Evolutionary conservation across 495 filamentous ascomycete species (phyloP).

Genomic region (Penicillium subrubescens): DNA sequence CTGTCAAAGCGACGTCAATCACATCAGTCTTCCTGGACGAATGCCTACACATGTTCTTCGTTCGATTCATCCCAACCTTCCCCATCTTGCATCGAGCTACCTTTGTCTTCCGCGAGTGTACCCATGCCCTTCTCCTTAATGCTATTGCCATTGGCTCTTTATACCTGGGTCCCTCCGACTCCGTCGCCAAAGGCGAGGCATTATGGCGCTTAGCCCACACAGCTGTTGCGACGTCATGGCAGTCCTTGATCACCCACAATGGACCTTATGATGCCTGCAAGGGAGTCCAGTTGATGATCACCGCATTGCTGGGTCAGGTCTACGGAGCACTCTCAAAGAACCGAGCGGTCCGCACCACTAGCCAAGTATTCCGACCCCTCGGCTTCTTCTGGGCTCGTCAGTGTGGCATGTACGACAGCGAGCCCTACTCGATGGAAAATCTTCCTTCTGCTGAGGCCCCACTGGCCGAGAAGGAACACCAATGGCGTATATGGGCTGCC

Average conservation of each 20-base stretch:
- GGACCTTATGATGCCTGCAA: conserved; percentile 49
- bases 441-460: conserved; percentile 38
- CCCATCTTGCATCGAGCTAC: conserved; percentile 51
- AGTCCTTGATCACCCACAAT: conserved; percentile 48
- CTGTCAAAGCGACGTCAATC: conserved; percentile 48
- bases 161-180: conserved; percentile 49
- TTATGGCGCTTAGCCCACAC: conserved; percentile 52
- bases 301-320: conserved; percentile 48
- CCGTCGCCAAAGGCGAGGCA: conserved; percentile 49
- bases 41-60: conserved; percentile 55
- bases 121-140: conserved; percentile 48
- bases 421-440: conserved; percentile 39
- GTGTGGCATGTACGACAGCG: conserved; percentile 47
- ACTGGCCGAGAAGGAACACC: conserved; percentile 39
- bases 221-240: conserved; percentile 54
- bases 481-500: conserved; percentile 49
- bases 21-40: conserved; percentile 53
- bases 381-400: conserved; percentile 54
- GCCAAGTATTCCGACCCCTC: conserved; percentile 50
- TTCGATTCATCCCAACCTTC: conserved; percentile 52
- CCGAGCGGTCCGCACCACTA: conserved; percentile 46
- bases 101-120: conserved; percentile 53
- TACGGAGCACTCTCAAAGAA: conserved; percentile 53
- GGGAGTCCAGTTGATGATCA: conserved; percentile 51
- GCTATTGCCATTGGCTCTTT: conserved; percentile 54